Evolutionary conservation across 495 filamentous ascomycete genomes (phyloP), one percentile per base, ranked within the genome.

Genomic region (Penicillium lividum): DNA sequence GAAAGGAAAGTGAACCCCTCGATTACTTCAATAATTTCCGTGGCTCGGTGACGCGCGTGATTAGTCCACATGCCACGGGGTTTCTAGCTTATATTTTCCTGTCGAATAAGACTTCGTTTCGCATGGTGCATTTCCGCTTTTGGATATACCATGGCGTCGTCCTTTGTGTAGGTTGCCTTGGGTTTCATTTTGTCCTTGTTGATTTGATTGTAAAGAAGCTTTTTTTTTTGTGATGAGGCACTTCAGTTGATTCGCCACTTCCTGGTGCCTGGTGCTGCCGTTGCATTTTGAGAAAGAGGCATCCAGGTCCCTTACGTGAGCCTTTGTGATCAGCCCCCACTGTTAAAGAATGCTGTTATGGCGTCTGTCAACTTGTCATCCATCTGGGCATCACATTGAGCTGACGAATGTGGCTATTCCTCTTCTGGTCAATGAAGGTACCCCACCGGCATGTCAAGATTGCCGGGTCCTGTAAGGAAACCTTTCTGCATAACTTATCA

Each of bases 21-120:
- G 13, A 13, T 49, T 31, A 27, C 4, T 47, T 27, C 46, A 11
- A 13, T 49, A 16, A 27, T 8, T 47, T 27, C 22, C 27, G 4
- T 27, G 44, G 44, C 44, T 49, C 46, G 31, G 45, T 48, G 45
- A 40, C 33, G 58, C 62, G 62, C 56, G 58, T 65, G 62, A 65
- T 61, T 33, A 28, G 45, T 49, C 62, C 62, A 59, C 62, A 65
- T 65, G 62, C 58, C 62, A 56, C 48, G 55, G 11, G 31, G 22
- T 54, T 34, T 16, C 52, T 25, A 8, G 42, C 8, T 36, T 58
- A 30, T 40, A 25, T 5, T 31, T 5, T 51, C 51, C 50, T 47
- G 48, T 53, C 61, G 44, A 58, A 64, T 57, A 50, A 51, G 57
- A 54, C 54, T 25, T 16, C 25, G 27, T 31, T 40, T 36, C 22